phyloP scores from a whole-genome alignment of 306 rosid genomes.

The Inga oerstediana region DNA sequence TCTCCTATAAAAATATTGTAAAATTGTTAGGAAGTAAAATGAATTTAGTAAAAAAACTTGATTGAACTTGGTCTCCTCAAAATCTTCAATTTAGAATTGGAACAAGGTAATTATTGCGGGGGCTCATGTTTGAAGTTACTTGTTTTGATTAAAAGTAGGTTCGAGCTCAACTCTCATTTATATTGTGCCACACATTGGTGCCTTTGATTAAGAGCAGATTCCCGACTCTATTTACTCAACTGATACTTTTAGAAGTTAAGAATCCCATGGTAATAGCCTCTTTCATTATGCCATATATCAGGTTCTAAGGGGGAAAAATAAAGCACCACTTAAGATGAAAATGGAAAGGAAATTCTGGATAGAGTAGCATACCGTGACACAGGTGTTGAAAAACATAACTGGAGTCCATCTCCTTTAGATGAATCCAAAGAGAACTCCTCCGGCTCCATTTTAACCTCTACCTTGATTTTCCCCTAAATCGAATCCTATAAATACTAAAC shows the following conservation, averaged over 20 bases:
- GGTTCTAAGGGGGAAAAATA: not conserved
- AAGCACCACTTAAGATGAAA: not conserved
- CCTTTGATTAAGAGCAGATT: not conserved
- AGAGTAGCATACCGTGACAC: conserved; percentile 33
- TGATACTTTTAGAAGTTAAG: too few species aligned
- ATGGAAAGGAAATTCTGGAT: not conserved
- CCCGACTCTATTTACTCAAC: not conserved
- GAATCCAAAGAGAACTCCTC: conserved; percentile 33
- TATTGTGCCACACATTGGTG: not conserved
- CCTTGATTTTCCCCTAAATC: conserved; percentile 28
- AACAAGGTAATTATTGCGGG: not conserved
- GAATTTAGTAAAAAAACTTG: not conserved
- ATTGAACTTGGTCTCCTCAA: not conserved
- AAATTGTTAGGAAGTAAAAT: not conserved
- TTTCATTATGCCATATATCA: not conserved
- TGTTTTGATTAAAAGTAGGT: not conserved
- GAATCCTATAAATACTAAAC: not conserved
- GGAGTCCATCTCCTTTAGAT: conserved; percentile 27
- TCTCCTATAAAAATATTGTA: conserved; percentile 36
- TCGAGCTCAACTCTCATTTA: not conserved
- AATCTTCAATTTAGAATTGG: not conserved
- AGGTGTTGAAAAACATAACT: conserved; percentile 31
- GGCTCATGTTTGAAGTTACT: not conserved
- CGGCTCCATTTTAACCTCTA: conserved; percentile 33
- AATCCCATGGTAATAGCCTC: not conserved